Evolutionary conservation across 305 asterid genomes (phyloP).

Genomic region (Fraxinus albicans): DNA sequence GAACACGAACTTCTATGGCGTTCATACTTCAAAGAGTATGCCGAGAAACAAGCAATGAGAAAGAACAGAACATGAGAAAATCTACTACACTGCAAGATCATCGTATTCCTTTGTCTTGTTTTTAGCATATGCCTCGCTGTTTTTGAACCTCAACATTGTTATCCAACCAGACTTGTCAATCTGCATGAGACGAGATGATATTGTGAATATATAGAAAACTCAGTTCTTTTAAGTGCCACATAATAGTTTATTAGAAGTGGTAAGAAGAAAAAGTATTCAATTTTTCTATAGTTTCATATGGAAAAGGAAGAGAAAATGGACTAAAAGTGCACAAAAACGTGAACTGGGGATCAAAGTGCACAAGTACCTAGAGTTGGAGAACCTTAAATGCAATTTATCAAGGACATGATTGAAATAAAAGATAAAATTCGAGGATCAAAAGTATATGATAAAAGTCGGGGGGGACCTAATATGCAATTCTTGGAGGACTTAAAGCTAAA

Average conservation of each 20-base stretch:
- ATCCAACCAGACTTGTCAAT: conserved; percentile 86
- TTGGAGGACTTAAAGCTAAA: no score
- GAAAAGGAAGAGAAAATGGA: neutral
- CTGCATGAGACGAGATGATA: conserved; percentile 31
- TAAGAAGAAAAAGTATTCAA: neutral
- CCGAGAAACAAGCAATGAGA: conserved; percentile 37
- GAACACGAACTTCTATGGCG: no score
- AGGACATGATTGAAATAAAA: no score
- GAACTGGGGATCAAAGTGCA: no score
- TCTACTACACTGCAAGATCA: conserved; percentile 90
- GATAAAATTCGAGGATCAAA: no score
- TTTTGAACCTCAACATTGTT: conserved; percentile 86
- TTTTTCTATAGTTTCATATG: neutral
- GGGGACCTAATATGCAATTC: no score
- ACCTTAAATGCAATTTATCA: no score
- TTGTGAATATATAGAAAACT: neutral
- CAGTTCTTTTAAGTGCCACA: neutral
- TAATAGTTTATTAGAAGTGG: neutral
- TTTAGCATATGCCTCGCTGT: conserved; percentile 86
- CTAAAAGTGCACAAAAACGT: no score
- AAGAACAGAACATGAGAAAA: conserved; percentile 75
- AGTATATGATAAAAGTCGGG: no score
- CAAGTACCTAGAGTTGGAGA: no score
- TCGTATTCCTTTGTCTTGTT: conserved; percentile 97
- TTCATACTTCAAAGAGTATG: no score